phyloP scores from a whole-genome alignment of 139 green algal genomes.

The Auxenochlorella protothecoides region DNA sequence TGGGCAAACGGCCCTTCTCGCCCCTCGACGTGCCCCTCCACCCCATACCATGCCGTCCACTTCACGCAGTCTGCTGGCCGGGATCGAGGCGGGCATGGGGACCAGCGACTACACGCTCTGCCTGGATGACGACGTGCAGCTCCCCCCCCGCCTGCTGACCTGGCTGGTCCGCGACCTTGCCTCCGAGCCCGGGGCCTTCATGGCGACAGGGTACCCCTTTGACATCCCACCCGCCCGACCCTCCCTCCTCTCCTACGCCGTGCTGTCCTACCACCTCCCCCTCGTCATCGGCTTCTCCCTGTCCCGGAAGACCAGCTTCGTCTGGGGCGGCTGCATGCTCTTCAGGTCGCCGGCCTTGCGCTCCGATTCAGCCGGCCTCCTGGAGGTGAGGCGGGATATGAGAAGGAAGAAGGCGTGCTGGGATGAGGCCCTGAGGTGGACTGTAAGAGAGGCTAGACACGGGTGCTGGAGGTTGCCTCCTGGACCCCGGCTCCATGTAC shows the following conservation, averaged over 20 bases:
- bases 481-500: too few relatives aligned
- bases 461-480: too few relatives aligned
- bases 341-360: constrained; percentile 45
- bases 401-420: too few relatives aligned
- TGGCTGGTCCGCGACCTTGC: constrained; percentile 57
- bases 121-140: constrained; percentile 85
- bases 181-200: constrained; percentile 41
- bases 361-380: constrained; percentile 39
- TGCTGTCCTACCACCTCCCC: constrained; percentile 66
- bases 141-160: constrained; percentile 51
- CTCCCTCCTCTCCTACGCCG: constrained; percentile 41
- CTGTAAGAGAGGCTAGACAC: too few relatives aligned
- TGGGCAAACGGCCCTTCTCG: too few relatives aligned
- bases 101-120: constrained; percentile 61
- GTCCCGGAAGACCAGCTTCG: constrained; percentile 43
- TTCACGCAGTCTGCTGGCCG: constrained; percentile 26
- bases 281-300: constrained; percentile 69
- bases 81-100: constrained; percentile 11
- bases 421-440: too few relatives aligned
- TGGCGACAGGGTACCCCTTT: constrained; percentile 85
- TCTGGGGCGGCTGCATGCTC: constrained; percentile 88
- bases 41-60: too few relatives aligned
- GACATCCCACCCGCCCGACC: constrained; percentile 47
- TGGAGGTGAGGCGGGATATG: constrained; percentile 25
- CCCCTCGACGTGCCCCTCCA: too few relatives aligned